These are phyloP conservation scores for Capsella rubella DNA, from an alignment of 441 rosid genomes.

Conservation along the genomic window DNA sequence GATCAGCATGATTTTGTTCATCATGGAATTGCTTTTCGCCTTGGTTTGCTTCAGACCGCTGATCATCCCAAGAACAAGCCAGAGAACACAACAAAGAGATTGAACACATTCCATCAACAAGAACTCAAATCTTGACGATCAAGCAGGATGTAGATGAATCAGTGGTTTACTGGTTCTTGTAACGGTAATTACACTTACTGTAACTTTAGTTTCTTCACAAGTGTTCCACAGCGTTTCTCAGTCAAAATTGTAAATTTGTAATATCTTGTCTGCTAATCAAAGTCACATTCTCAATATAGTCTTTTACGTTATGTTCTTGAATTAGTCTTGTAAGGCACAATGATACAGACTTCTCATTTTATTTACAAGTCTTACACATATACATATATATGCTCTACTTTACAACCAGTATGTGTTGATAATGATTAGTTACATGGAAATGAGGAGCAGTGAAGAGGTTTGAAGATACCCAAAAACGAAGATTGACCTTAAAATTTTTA, in stretches of 20 bases:
- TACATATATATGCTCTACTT: background rate
- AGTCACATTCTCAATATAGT: background rate
- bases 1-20: slow-evolving; percentile 58
- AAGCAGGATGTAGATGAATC: slow-evolving; percentile 19
- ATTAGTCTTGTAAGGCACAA: background rate
- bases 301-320: slow-evolving; percentile 7
- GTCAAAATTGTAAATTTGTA: slow-evolving; percentile 28
- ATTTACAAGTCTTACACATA: background rate
- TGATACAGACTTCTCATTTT: background rate
- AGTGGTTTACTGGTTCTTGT: slow-evolving; percentile 1
- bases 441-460: background rate
- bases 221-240: background rate
- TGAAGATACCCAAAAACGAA: slow-evolving; percentile 16
- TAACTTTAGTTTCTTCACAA: slow-evolving; percentile 23
- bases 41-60: slow-evolving; percentile 70
- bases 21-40: slow-evolving; percentile 52
- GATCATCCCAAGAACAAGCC: slow-evolving; percentile 65
- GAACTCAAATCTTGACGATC: slow-evolving; percentile 20
- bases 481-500: background rate
- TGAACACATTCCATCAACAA: slow-evolving; percentile 28
- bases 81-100: slow-evolving; percentile 25
- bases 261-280: slow-evolving; percentile 13
- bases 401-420: slow-evolving; percentile 12
- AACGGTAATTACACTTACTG: slow-evolving; percentile 1
- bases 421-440: slow-evolving; percentile 9